These are phyloP conservation scores for Pseudogymnoascus sp. DNA, from an alignment of 2,329 filamentous ascomycete species.

Conservation along the genomic window DNA sequence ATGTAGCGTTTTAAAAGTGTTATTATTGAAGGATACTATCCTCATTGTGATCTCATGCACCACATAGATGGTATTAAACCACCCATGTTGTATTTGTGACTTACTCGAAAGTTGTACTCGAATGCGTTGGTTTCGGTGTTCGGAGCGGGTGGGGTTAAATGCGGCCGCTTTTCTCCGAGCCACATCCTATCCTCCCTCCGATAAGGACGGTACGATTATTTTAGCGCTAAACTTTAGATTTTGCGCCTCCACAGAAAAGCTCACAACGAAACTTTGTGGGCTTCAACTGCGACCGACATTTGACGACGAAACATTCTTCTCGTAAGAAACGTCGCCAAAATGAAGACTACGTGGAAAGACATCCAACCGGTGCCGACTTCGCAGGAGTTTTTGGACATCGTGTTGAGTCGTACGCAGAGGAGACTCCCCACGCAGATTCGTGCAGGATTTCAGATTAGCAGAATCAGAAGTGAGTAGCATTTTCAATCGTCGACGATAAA, in stretches of 20 bases:
- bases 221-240: constrained; percentile 11
- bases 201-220: constrained; percentile 10
- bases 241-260: constrained; percentile 10
- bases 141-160: background rate
- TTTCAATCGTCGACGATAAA: background rate
- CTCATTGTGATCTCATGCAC: background rate
- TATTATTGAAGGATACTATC: background rate
- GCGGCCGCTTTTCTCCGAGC: constrained; percentile 7
- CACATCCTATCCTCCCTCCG: background rate
- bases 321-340: constrained; percentile 28
- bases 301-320: constrained; percentile 8
- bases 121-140: background rate
- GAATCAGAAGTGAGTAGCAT: constrained; percentile 57
- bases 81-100: background rate
- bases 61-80: background rate
- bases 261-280: constrained; percentile 10
- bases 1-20: background rate
- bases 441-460: constrained; percentile 88
- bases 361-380: constrained; percentile 84
- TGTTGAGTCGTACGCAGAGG: constrained; percentile 86
- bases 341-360: constrained; percentile 62
- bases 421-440: constrained; percentile 92
- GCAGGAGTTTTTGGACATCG: constrained; percentile 96
- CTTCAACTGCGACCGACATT: constrained; percentile 9
- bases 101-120: background rate